Conservation (phyloP, 352 stramenopile genomes). For the Pythium scleroteichum region DNA sequence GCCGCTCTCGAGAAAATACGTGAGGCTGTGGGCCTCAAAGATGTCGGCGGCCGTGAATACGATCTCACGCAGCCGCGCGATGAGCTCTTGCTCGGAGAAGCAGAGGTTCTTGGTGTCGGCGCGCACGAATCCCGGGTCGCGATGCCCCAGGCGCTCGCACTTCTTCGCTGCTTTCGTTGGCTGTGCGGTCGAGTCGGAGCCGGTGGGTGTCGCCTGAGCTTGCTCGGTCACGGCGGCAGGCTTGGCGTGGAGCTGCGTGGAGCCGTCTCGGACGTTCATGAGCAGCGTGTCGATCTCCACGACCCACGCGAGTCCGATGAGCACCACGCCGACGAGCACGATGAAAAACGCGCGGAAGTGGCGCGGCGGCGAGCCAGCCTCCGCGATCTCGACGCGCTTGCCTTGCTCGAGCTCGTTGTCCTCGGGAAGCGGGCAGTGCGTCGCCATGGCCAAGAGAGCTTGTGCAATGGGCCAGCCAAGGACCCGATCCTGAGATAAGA, state of each 20-base stretch:
- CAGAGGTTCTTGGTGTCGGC: slow-evolving; percentile 18
- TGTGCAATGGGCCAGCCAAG: too few species aligned
- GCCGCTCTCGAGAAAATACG: slow-evolving; percentile 36
- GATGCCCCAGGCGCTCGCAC: slow-evolving; percentile 12
- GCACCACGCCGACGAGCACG: neutral
- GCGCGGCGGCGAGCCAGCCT: neutral
- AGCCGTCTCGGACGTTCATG: neutral
- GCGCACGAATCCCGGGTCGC: slow-evolving; percentile 16
- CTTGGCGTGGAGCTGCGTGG: neutral
- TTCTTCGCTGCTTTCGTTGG: neutral
- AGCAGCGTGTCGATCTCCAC: slow-evolving; percentile 6
- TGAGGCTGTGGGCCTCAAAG: slow-evolving; percentile 27
- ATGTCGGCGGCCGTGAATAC: slow-evolving; percentile 20
- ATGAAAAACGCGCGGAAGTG: neutral
- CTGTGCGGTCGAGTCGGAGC: too few species aligned
- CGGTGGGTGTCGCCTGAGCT: too few species aligned
- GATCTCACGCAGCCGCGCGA: slow-evolving; percentile 27
- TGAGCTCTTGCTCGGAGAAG: slow-evolving; percentile 13
- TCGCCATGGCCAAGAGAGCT: too few species aligned
- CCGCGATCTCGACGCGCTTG: neutral
- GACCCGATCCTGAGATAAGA: too few species aligned
- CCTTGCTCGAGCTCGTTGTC: neutral
- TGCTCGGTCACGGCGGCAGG: neutral
- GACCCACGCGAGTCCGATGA: slow-evolving; percentile 6
- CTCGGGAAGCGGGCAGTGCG: too few species aligned